Base-by-base conservation (phyloP, 2,329 filamentous ascomycete genomes). In the Diaporthe caulivora region DNA sequence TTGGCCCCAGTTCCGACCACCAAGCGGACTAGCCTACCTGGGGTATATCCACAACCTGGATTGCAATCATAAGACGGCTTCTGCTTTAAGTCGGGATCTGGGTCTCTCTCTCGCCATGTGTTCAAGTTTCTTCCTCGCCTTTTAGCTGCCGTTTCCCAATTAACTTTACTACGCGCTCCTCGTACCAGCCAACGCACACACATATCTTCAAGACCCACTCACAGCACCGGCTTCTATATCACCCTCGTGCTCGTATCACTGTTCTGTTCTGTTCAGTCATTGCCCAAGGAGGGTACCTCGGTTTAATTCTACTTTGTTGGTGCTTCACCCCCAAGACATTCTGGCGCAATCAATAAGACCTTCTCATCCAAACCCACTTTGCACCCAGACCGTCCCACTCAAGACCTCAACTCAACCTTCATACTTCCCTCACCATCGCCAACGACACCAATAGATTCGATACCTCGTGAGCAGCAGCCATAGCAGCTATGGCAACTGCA, bases 401-500 rank as follows among this genome's bases (percentile, higher is more conserved):
- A 15, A 67, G 29, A 13, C 26, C 31, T 9, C 21, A 31, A 31
- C 9, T 40, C 62, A 51, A 53, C n/a, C 18, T 51, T 3, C 11
- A 53, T 7, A 4, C 31, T 18, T 11, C 26, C 55, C 21, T 64
- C 49, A 40, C 34, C 18, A 34, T 17, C 71, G 13, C 24, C 68
- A 55, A 75, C 67, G 64, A 51, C 37, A 40, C 37, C 26, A 67
- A 67, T 29, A 37, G n/a, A 17, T 8, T 18, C 44, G 15, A 40
- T 67, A 37, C 21, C 13, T 37, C 29, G 7, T 10, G n/a, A 67
- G 57, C 40, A 18, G 55, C 55, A 26, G 31, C 29, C 37, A 24
- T 21, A 53, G 9, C n/a, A 58, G 37, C 44, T n/a, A 75, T 76
- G 77, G 72, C 77, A 67, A 78, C 78, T 31, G 44, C 55, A 31